Conservation (phyloP, 169 alveolate species). For the Perkinsus olseni region DNA sequence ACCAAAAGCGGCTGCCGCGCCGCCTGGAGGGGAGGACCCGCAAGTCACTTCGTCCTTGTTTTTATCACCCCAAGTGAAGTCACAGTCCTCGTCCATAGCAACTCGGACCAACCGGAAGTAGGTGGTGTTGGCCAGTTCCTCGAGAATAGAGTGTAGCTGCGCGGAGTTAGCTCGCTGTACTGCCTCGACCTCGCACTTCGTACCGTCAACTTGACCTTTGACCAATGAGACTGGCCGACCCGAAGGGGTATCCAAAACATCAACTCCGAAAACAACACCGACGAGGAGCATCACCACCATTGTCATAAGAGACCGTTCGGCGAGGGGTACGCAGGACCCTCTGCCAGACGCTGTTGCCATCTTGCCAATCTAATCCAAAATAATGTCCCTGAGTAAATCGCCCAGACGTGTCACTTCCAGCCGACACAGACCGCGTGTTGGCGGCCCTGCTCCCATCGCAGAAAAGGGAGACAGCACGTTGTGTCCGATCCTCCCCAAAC, state of each 20-base stretch:
- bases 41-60: background rate
- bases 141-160: background rate
- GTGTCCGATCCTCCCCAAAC: background rate
- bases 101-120: constrained; percentile 8
- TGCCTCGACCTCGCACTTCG: constrained; percentile 9
- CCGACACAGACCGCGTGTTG: too few relatives aligned
- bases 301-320: background rate
- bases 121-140: background rate
- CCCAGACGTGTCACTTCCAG: background rate
- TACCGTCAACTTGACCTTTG: background rate
- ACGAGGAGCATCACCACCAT: background rate
- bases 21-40: background rate
- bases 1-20: background rate
- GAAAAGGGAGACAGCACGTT: background rate
- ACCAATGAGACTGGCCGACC: background rate
- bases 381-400: background rate
- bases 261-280: background rate
- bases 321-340: background rate
- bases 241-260: background rate
- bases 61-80: background rate
- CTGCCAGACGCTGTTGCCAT: background rate
- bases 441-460: background rate
- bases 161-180: constrained; percentile 9
- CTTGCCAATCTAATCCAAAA: background rate
- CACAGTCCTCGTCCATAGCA: constrained; percentile 5